phyloP scores from a whole-genome alignment of 352 stramenopile genomes.

The Blastocystis sp. region DNA sequence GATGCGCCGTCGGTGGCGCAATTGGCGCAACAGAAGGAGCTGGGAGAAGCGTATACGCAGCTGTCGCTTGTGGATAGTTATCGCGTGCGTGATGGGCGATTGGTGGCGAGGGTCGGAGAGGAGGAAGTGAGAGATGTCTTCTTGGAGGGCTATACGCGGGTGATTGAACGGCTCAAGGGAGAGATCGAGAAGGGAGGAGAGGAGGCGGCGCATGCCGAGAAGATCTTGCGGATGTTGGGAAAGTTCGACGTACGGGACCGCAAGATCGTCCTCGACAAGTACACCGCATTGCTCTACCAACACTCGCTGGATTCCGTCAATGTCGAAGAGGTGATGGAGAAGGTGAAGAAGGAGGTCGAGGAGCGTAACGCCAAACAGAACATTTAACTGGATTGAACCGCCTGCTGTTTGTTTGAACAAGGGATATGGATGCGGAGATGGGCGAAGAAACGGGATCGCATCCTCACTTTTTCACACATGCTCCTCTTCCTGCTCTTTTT shows the following conservation, averaged over 20 bases:
- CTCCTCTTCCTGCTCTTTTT: not conserved
- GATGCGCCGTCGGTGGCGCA: not conserved
- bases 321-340: slow-evolving; percentile 5
- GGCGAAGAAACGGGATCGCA: not conserved
- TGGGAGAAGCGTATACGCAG: not conserved
- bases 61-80: slow-evolving; percentile 30
- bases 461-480: not conserved
- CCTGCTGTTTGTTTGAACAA: too few species aligned
- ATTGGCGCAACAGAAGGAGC: not conserved
- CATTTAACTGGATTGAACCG: too few species aligned
- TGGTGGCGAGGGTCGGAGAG: not conserved
- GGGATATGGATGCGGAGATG: not conserved
- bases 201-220: not conserved
- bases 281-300: slow-evolving; percentile 2
- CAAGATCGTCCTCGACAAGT: slow-evolving; percentile 24
- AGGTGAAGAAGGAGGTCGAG: not conserved
- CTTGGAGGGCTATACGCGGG: not conserved
- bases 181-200: not conserved
- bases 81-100: not conserved
- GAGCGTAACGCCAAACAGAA: too few species aligned
- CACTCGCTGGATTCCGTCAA: slow-evolving; percentile 18
- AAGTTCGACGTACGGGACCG: not conserved
- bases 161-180: not conserved
- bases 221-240: not conserved
- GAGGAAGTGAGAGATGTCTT: slow-evolving; percentile 12